Base-by-base conservation (phyloP, 1,284 basidiomycete species). In the Pseudomicrostroma phylloplanum region DNA sequence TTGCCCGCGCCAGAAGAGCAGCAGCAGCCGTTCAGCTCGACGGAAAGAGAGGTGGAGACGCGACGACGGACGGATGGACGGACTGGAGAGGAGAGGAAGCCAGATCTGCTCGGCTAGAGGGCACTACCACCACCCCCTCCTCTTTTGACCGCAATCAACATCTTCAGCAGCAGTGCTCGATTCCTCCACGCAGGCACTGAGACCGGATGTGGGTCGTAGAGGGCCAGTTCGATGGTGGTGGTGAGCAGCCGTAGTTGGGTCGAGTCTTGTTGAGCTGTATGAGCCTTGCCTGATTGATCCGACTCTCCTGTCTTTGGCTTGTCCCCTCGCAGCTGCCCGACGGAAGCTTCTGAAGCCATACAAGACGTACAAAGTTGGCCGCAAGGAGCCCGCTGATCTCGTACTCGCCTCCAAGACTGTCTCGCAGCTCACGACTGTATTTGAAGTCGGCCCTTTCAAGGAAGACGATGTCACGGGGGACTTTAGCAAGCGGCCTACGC, bases 311-410 rank as follows among this genome's bases (percentile, higher is more conserved):
- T 48, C 43, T 6, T 48, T 21, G 21, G 6, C 43, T 48, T 48
- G 43, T 4, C 21, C 21, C 43, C 43, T 48, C 43, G 6, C 21
- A 54, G 51, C 51, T 25, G 13, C 19, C 51, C n/a, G 21, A 17
- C 19, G 25, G 21, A 73, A 72, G 51, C 51, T 68, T 9, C 62
- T 73, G 66, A 72, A 70, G 56, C 70, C 65, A 25, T 67, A 67
- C n/a, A 56, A 65, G 41, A 60, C 65, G n/a, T 73, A 73, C 56
- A 61, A 58, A 43, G 57, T 73, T 53, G 72, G 72, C 17, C 65
- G 72, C 57, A 73, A 72, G 61, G 66, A 65, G 39, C 71, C 71
- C 21, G 71, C 71, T 26, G 67, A 71, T 60, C 67, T 73, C 23
- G 62, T 73, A 63, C 58, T 73, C 42, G 65, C 66, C 15, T 68